Evolutionary conservation across 495 filamentous ascomycete species (phyloP).

Genomic region (Stereocaulon alpinum): DNA sequence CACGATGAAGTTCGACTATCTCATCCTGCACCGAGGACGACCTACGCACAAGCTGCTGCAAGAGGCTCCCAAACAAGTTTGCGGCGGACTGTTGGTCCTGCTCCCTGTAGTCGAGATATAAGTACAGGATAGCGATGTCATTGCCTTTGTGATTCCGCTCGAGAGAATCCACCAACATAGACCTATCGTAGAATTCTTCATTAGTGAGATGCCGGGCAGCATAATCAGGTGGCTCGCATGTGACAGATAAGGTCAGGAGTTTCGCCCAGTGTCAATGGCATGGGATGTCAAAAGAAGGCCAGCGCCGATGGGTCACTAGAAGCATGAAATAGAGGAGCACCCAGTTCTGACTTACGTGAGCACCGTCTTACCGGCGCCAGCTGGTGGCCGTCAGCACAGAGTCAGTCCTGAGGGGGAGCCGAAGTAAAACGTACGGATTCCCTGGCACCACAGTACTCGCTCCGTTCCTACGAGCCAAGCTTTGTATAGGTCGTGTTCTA

Average conservation of each 20-base stretch:
- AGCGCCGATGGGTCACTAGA: no score
- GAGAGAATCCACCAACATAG: not conserved
- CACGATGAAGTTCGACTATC: not conserved
- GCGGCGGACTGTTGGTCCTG: not conserved
- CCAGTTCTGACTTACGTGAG: not conserved
- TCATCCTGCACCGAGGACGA: not conserved
- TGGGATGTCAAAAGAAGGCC: no score
- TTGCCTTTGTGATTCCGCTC: not conserved
- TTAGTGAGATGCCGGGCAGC: not conserved
- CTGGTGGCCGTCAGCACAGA: not conserved
- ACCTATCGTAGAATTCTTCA: not conserved
- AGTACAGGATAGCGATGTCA: not conserved
- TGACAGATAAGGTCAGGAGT: not conserved
- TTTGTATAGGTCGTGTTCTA: constrained; percentile 17
- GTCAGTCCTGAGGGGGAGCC: not conserved
- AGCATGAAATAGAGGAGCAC: no score
- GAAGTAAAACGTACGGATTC: not conserved
- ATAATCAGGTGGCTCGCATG: not conserved
- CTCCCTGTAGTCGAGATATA: not conserved
- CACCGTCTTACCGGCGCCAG: not conserved
- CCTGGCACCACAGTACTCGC: not conserved
- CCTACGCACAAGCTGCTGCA: not conserved
- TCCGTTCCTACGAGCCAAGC: not conserved
- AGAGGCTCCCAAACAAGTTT: not conserved
- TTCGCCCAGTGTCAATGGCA: no score